Percentiles rank a stretch among this genome's conserved stretches.
Conservation (phyloP, 2,329 filamentous ascomycete species). For the Aspergillus thermomutatus region DNA sequence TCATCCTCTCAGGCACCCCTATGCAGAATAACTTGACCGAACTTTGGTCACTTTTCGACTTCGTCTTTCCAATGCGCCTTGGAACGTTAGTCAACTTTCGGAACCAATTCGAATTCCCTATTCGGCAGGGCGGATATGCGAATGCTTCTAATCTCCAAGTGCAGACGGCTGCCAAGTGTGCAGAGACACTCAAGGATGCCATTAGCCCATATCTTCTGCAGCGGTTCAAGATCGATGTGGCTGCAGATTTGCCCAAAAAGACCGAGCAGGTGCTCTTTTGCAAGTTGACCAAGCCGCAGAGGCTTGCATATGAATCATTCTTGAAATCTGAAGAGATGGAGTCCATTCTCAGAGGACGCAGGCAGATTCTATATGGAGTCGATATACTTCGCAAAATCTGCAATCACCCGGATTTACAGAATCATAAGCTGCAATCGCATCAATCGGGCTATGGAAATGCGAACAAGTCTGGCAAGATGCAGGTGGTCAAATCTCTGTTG, state of each 20-base stretch:
- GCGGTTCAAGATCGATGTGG: conserved; percentile 89
- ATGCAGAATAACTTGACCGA: conserved; percentile 97
- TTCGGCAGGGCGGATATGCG: conserved; percentile 87
- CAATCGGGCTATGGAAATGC: conserved; percentile 71
- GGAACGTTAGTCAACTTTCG: conserved; percentile 89
- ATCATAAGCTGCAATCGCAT: conserved; percentile 58
- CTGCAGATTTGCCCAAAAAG: conserved; percentile 89
- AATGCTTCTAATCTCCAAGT: conserved; percentile 93
- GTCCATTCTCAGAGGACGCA: conserved; percentile 71
- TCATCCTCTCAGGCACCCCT: conserved; percentile 93
- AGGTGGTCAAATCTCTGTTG: conserved; percentile 83
- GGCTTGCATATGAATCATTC: conserved; percentile 76
- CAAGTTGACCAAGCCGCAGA: conserved; percentile 77
- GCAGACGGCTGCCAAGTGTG: conserved; percentile 90
- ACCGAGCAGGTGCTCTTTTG: conserved; percentile 95
- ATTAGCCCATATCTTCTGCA: conserved; percentile 93
- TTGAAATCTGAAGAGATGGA: conserved; percentile 78
- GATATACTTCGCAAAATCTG: conserved; percentile 93
- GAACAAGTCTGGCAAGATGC: conserved; percentile 88
- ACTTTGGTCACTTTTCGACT: conserved; percentile 96
- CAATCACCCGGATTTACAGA: conserved; percentile 88
- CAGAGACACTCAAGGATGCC: conserved; percentile 87
- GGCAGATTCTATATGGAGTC: conserved; percentile 83
- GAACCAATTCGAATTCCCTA: conserved; percentile 88
- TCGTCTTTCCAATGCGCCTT: conserved; percentile 92